Evolutionary conservation across 2,329 filamentous ascomycete genomes (phyloP).

Genomic region (Xylariales sp.): DNA sequence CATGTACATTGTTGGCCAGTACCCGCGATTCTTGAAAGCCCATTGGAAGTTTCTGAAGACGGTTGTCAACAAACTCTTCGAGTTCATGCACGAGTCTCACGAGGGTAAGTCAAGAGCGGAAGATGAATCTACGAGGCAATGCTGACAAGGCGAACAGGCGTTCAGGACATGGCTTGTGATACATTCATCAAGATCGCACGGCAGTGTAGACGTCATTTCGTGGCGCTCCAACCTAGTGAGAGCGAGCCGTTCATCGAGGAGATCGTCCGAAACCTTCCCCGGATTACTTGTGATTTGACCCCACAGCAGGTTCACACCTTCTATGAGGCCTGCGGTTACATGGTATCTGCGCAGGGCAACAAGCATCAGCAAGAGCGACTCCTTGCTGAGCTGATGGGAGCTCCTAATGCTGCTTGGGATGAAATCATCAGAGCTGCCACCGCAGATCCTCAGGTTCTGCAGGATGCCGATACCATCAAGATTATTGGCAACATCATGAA

Average conservation of each 20-base stretch:
- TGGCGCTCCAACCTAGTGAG: slow-evolving; percentile 91
- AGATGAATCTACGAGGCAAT: no score
- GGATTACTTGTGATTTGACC: slow-evolving; percentile 91
- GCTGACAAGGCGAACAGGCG: slow-evolving; percentile 63
- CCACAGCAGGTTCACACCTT: slow-evolving; percentile 98
- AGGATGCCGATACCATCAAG: slow-evolving; percentile 94
- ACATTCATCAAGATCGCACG: slow-evolving; percentile 99
- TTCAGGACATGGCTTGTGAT: slow-evolving; percentile 99
- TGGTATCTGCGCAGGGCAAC: slow-evolving; percentile 97
- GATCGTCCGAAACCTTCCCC: slow-evolving; percentile 91
- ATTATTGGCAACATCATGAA: slow-evolving; percentile 99
- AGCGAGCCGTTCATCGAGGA: slow-evolving; percentile 96
- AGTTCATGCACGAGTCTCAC: slow-evolving; percentile 99
- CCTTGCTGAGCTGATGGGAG: slow-evolving; percentile 85
- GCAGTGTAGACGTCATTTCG: slow-evolving; percentile 96
- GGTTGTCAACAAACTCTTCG: slow-evolving; percentile 98
- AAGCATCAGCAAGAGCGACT: slow-evolving; percentile 89
- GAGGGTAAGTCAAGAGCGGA: slow-evolving; percentile 77
- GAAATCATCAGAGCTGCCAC: slow-evolving; percentile 87
- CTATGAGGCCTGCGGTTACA: slow-evolving; percentile 97
- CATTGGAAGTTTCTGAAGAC: slow-evolving; percentile 99
- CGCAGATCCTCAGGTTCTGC: slow-evolving; percentile 76
- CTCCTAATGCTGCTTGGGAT: slow-evolving; percentile 94
- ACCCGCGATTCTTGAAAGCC: slow-evolving; percentile 95
- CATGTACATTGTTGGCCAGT: slow-evolving; percentile 99